These are phyloP conservation scores for Copromyces sp. DNA, from an alignment of 495 filamentous ascomycete genomes.

Conservation along the genomic window DNA sequence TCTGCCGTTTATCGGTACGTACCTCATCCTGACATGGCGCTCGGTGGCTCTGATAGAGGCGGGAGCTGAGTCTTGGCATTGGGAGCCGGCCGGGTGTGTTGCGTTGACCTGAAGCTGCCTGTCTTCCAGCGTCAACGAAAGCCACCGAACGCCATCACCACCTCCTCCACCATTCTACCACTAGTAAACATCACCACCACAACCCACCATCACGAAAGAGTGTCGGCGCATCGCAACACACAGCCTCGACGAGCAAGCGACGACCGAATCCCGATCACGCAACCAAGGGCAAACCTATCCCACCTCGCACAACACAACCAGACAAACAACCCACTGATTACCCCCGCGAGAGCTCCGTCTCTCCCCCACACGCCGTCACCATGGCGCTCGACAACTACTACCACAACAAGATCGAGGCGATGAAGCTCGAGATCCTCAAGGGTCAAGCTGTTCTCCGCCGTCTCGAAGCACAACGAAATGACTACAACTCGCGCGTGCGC, in stretches of 20 bases:
- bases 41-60: neutral
- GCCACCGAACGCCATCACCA: neutral
- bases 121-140: conserved; percentile 3
- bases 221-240: neutral
- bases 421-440: conserved; percentile 99
- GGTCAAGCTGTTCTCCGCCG: conserved; percentile 90
- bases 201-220: neutral
- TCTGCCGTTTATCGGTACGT: neutral
- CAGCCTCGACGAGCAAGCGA: neutral
- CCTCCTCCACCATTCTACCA: conserved; percentile 1
- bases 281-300: neutral
- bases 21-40: neutral
- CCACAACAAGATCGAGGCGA: conserved; percentile 98
- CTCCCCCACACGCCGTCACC: conserved; percentile 28
- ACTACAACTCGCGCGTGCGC: conserved; percentile 97
- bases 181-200: neutral
- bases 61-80: conserved; percentile 7
- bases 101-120: conserved; percentile 29
- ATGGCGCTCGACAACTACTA: conserved; percentile 99
- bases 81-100: conserved; percentile 10
- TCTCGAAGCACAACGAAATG: conserved; percentile 96
- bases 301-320: neutral
- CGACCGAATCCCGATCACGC: neutral
- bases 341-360: neutral
- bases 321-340: neutral